Base-by-base conservation (phyloP, 208 protist genomes). In the Leishmania mexicana region DNA sequence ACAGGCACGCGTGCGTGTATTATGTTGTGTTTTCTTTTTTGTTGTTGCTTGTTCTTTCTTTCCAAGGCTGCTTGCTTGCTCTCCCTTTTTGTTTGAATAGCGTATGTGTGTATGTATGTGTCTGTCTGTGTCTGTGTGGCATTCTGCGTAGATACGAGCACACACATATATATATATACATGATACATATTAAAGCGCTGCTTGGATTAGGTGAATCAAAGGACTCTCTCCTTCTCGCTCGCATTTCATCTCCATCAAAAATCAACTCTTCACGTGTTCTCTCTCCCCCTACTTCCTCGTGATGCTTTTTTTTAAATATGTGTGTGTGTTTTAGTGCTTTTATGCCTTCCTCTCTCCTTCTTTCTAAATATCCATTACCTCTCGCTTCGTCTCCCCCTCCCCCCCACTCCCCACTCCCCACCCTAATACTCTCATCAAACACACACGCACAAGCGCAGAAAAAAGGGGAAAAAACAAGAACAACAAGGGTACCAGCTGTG, bases 71-170 rank as follows among this genome's bases (percentile, higher is more conserved):
- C 40, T 53, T 73, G 28, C 21, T 53, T 51, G 21, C 24, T 73
- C 11, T 31, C 24, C 19, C 53, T 68, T 47, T 81, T n/a, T 76
- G 28, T 70, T 67, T 51, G 7, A 75, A 65, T 45, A 67, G 31
- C 15, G 76, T 80, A 42, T 40, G 31, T 80, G 60, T 15, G 42
- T 79, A 10, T 45, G 21, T 60, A 40, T 57, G 72, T 42, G 47
- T 53, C 40, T 40, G 31, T 80, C 45, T 15, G 42, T 79, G 24
- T 45, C 8, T 60, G 67, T 10, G 28, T 76, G 65, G n/a, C 0
- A 62, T 53, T 76, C 73, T 76, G 40, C n/a, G 1, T 76, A 58
- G 70, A 54, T 31, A 57, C 47, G 19, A 49, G 49, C 51, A 54
- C 51, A 40, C 19, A 42, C 17, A 65, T 35, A 65, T 17, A 65